A percentile compares a stretch with the other conserved stretches of the same genome.
Evolutionary conservation across 495 filamentous ascomycete species (phyloP).

Genomic region (Neurospora sublineolata): DNA sequence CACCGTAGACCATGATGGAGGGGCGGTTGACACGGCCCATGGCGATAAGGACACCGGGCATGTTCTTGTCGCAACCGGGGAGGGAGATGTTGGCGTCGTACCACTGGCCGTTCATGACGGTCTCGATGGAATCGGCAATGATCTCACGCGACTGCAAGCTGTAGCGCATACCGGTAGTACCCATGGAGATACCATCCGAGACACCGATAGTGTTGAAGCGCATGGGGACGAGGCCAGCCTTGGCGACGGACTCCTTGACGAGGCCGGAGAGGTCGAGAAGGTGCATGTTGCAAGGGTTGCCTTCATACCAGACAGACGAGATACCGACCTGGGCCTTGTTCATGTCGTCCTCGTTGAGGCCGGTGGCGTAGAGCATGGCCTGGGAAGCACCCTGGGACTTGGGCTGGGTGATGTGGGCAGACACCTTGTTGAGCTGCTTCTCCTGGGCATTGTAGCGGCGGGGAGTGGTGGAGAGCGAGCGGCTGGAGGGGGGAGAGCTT

Average conservation of each 20-base stretch:
- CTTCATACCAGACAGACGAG: conserved; percentile 78
- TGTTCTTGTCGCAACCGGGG: conserved; percentile 99
- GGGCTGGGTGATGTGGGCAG: conserved; percentile 77
- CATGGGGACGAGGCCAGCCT: conserved; percentile 66
- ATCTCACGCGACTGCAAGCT: conserved; percentile 88
- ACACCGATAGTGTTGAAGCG: conserved; percentile 99
- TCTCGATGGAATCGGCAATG: conserved; percentile 96
- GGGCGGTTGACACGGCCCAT: conserved; percentile 94
- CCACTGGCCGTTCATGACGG: conserved; percentile 98
- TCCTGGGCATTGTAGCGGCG: conserved; percentile 32
- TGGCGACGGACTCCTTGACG: conserved; percentile 75
- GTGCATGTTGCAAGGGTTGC: conserved; percentile 99
- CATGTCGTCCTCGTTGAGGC: conserved; percentile 72
- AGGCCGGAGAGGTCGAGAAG: conserved; percentile 73
- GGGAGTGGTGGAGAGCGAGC: conserved; percentile 27
- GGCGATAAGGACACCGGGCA: conserved; percentile 96
- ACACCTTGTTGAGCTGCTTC: conserved; percentile 65
- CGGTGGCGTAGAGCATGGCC: conserved; percentile 96
- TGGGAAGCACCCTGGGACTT: conserved; percentile 96
- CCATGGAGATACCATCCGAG: conserved; percentile 75
- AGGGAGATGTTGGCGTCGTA: conserved; percentile 98
- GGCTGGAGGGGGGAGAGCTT: conserved; percentile 16
- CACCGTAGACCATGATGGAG: conserved; percentile 93
- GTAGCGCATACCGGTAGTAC: conserved; percentile 83
- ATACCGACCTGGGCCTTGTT: conserved; percentile 94